Conservation (phyloP, 2,329 filamentous ascomycete species). For the Diaporthe humulicola region DNA sequence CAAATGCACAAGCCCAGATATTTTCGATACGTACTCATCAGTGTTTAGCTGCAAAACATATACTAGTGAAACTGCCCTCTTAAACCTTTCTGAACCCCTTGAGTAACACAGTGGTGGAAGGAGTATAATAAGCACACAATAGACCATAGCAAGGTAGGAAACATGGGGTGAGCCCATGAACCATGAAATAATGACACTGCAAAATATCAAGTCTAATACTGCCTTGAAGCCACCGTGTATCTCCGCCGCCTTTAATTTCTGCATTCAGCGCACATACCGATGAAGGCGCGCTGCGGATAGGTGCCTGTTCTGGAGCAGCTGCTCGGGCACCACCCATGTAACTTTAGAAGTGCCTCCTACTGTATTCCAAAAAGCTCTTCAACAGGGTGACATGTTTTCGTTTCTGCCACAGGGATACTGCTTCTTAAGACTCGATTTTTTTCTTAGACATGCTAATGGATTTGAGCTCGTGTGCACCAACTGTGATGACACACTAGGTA, state of each 20-base stretch:
- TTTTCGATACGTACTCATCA: too few relatives aligned
- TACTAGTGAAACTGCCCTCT: background rate
- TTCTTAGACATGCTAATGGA: background rate
- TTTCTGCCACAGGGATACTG: too few relatives aligned
- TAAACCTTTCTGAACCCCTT: too few relatives aligned
- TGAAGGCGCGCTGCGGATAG: background rate
- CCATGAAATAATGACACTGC: background rate
- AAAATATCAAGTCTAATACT: background rate
- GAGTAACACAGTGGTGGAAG: background rate
- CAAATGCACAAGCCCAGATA: background rate
- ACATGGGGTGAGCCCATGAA: background rate
- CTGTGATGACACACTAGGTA: background rate
- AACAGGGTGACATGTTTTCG: too few relatives aligned
- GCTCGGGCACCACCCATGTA: background rate
- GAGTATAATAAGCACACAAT: background rate
- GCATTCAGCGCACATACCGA: background rate
- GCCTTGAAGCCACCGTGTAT: too few relatives aligned
- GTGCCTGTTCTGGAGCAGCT: background rate
- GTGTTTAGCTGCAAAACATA: background rate
- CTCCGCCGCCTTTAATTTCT: fast-evolving
- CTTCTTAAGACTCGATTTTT: background rate
- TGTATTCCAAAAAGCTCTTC: background rate
- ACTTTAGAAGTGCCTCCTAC: background rate
- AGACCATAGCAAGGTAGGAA: background rate
- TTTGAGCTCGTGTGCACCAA: background rate